Percentiles rank a stretch among this genome's conserved stretches.
These are phyloP conservation scores for Paraphoma chrysanthemicola DNA, from an alignment of 2,329 filamentous ascomycete species.

Conservation along the genomic window DNA sequence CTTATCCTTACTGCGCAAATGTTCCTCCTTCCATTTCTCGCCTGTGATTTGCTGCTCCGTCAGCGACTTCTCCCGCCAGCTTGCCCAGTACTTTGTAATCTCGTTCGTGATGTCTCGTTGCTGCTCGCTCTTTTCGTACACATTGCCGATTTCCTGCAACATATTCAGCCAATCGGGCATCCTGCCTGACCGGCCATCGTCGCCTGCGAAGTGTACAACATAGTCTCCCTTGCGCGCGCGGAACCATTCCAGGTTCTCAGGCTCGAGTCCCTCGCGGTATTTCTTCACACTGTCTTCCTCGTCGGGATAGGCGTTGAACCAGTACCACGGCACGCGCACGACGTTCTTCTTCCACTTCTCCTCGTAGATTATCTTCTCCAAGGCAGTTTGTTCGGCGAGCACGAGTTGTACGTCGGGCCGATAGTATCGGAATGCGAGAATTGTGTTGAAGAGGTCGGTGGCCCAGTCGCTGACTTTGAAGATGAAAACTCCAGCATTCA, in stretches of 20 bases:
- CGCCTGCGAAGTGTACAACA: slow-evolving; percentile 52
- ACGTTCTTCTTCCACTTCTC: slow-evolving; percentile 38
- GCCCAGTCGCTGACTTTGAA: slow-evolving; percentile 50
- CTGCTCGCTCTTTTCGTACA: slow-evolving; percentile 29
- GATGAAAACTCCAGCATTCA: slow-evolving; percentile 54
- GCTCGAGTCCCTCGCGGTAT: slow-evolving; percentile 45
- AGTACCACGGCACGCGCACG: slow-evolving; percentile 49
- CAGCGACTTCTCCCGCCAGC: slow-evolving; percentile 1
- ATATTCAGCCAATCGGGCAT: slow-evolving; percentile 47
- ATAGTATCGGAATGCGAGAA: slow-evolving; percentile 49
- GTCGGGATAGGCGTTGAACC: slow-evolving; percentile 54
- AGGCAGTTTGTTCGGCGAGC: slow-evolving; percentile 52
- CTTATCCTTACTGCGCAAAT: not conserved
- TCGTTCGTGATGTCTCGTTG: slow-evolving; percentile 34
- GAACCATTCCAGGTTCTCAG: slow-evolving; percentile 39
- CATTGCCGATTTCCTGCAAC: slow-evolving; percentile 21
- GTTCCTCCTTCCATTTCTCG: slow-evolving; percentile 6
- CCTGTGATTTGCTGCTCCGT: slow-evolving; percentile 10
- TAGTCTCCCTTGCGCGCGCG: slow-evolving; percentile 52
- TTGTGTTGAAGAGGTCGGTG: slow-evolving; percentile 47
- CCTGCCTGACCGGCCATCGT: slow-evolving; percentile 39
- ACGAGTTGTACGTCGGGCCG: slow-evolving; percentile 39
- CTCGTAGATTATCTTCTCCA: slow-evolving; percentile 46
- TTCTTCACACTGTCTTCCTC: slow-evolving; percentile 23
- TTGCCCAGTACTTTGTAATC: slow-evolving; percentile 26